Conservation (phyloP, 2,329 filamentous ascomycete genomes). For the Cryphonectria carpinicola region DNA sequence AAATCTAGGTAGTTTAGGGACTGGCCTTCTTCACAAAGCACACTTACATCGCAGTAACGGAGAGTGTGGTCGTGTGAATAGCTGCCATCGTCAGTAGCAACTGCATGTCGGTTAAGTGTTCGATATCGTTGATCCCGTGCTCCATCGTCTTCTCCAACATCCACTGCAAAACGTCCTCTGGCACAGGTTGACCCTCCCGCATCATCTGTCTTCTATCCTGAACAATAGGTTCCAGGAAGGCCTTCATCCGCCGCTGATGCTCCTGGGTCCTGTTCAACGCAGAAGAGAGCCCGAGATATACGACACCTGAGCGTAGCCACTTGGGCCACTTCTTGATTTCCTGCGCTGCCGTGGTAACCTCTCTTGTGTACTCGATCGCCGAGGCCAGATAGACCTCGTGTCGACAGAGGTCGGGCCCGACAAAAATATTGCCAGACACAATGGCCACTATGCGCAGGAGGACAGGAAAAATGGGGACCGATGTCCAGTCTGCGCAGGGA, state of each 20-base stretch:
- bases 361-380: slow-evolving; percentile 46
- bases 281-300: slow-evolving; percentile 16
- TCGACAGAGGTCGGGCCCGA: slow-evolving; percentile 47
- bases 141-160: slow-evolving; percentile 33
- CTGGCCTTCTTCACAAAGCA: background rate
- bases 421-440: slow-evolving; percentile 46
- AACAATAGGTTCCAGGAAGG: slow-evolving; percentile 31
- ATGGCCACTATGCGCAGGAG: slow-evolving; percentile 46
- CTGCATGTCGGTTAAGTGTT: slow-evolving; percentile 43
- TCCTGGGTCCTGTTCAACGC: slow-evolving; percentile 12
- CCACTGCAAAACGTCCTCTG: slow-evolving; percentile 48
- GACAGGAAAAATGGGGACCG: slow-evolving; percentile 39
- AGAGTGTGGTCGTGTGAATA: slow-evolving; percentile 50
- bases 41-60: slow-evolving; percentile 45
- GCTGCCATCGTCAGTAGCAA: slow-evolving; percentile 47
- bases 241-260: slow-evolving; percentile 19
- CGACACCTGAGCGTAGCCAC: slow-evolving; percentile 15
- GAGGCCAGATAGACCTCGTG: slow-evolving; percentile 44
- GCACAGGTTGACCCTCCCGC: slow-evolving; percentile 31
- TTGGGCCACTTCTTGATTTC: slow-evolving; percentile 34
- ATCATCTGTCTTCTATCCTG: slow-evolving; percentile 28
- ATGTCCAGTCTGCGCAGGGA: slow-evolving; percentile 20
- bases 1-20: background rate
- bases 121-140: slow-evolving; percentile 31
- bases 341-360: slow-evolving; percentile 27